phyloP scores from a whole-genome alignment of 169 alveolate genomes.

The Neospora caninum region DNA sequence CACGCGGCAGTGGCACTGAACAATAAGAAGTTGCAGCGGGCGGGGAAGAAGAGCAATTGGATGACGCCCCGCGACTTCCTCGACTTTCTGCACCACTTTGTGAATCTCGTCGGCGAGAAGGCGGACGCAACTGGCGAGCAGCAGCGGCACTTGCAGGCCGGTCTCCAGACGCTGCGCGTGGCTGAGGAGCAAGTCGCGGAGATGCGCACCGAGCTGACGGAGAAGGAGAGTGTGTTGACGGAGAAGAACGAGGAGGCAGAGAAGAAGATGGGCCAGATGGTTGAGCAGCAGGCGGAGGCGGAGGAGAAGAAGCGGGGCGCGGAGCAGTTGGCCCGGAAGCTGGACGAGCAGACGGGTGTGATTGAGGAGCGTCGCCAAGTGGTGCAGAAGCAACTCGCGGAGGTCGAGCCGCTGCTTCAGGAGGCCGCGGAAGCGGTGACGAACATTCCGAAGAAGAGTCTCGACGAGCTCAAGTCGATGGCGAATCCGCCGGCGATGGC shows the following conservation, averaged over 20 bases:
- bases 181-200: conserved; percentile 94
- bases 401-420: conserved; percentile 95
- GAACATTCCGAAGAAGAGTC: conserved; percentile 89
- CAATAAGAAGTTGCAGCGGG: conserved; percentile 79
- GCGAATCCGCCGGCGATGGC: conserved; percentile 96
- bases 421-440: conserved; percentile 95
- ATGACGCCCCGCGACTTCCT: conserved; percentile 97
- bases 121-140: conserved; percentile 93
- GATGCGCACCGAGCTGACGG: conserved; percentile 88
- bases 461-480: conserved; percentile 89
- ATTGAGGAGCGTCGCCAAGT: conserved; percentile 87
- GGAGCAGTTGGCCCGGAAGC: conserved; percentile 85
- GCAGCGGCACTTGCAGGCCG: conserved; percentile 91
- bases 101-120: conserved; percentile 88
- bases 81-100: conserved; percentile 95
- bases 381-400: conserved; percentile 91
- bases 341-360: conserved; percentile 89
- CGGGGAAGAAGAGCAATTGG: conserved; percentile 90
- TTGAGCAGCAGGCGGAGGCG: conserved; percentile 94
- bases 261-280: conserved; percentile 92
- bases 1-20: conserved; percentile 84
- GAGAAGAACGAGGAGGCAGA: conserved; percentile 95
- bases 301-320: conserved; percentile 92
- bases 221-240: conserved; percentile 89
- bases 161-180: conserved; percentile 93